Percentiles rank a stretch among this genome's conserved stretches.
Evolutionary conservation across 352 stramenopile genomes (phyloP).

Genomic region (Elongisporangium prolatum): DNA sequence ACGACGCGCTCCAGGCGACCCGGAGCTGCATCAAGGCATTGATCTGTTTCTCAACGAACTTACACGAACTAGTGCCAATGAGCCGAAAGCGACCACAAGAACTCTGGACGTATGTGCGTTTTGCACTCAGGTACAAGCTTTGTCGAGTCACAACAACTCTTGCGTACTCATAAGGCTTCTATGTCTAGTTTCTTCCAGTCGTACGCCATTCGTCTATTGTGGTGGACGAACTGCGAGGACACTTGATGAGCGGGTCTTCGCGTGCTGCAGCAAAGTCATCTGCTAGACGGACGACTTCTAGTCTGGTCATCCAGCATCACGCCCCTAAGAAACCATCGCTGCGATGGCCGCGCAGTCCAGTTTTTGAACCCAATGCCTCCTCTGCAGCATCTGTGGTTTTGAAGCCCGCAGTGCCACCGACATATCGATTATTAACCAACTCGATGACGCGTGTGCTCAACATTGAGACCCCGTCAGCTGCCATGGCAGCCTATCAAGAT

Average conservation of each 20-base stretch:
- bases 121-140: constrained; percentile 3
- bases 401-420: background rate
- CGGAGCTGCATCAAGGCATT: constrained; percentile 3
- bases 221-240: constrained; percentile 1
- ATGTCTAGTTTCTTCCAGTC: background rate
- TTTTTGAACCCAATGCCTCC: background rate
- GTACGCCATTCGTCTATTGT: background rate
- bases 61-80: background rate
- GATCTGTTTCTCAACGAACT: constrained; percentile 5
- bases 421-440: constrained; percentile 4
- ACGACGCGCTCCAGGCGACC: constrained; percentile 3
- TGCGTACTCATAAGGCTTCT: background rate
- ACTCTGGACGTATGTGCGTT: constrained; percentile 7
- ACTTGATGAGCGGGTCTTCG: constrained; percentile 1
- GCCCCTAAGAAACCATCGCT: background rate
- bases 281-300: background rate
- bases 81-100: background rate
- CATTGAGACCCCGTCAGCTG: constrained; percentile 1
- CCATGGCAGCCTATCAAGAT: background rate
- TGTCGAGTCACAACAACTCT: background rate
- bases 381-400: background rate
- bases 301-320: constrained; percentile 7
- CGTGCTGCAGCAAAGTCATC: background rate
- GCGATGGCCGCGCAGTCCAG: background rate
- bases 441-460: constrained; percentile 3